A percentile compares a stretch with the other conserved stretches of the same genome.
These are phyloP conservation scores for Fusarium kyushuense DNA, from an alignment of 2,329 filamentous ascomycete genomes.

Conservation along the genomic window DNA sequence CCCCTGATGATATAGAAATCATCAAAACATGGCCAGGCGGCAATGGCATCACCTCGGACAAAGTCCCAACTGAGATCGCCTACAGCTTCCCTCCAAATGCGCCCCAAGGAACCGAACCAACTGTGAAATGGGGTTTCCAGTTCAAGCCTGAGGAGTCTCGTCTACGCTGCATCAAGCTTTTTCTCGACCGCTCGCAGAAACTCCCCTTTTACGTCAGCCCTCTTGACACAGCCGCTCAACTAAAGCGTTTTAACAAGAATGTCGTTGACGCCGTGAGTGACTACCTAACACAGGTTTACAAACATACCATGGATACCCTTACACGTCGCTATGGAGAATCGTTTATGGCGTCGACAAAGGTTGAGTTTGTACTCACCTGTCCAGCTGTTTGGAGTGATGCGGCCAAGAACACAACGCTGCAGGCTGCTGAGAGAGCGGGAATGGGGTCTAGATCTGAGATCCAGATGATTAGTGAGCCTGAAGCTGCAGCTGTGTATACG, in stretches of 20 bases:
- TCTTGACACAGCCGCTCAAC: constrained; percentile 79
- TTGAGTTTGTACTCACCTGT: constrained; percentile 84
- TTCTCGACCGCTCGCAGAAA: constrained; percentile 83
- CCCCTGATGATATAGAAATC: constrained; percentile 83
- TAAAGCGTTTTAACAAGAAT: constrained; percentile 80
- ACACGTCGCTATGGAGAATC: constrained; percentile 80
- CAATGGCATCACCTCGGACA: constrained; percentile 88
- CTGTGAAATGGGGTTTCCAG: constrained; percentile 83
- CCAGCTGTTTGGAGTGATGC: constrained; percentile 88
- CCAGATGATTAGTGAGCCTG: constrained; percentile 84
- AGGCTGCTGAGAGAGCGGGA: constrained; percentile 81
- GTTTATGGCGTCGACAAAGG: constrained; percentile 80
- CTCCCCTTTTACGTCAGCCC: constrained; percentile 84
- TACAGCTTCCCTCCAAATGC: constrained; percentile 59
- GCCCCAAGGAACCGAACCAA: constrained; percentile 57
- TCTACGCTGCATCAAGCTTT: constrained; percentile 85
- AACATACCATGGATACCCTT: constrained; percentile 83
- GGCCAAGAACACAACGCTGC: constrained; percentile 84
- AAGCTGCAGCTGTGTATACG: constrained; percentile 83
- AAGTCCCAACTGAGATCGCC: constrained; percentile 84
- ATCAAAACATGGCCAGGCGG: constrained; percentile 88
- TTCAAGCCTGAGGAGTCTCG: constrained; percentile 82
- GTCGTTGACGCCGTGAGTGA: constrained; percentile 84
- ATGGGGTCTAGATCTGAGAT: constrained; percentile 79
- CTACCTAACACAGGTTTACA: constrained; percentile 80